Percentiles rank a stretch among this genome's conserved stretches.
phyloP scores from a whole-genome alignment of 768 basidiomycete genomes.

The Leccinum disarticulatum region DNA sequence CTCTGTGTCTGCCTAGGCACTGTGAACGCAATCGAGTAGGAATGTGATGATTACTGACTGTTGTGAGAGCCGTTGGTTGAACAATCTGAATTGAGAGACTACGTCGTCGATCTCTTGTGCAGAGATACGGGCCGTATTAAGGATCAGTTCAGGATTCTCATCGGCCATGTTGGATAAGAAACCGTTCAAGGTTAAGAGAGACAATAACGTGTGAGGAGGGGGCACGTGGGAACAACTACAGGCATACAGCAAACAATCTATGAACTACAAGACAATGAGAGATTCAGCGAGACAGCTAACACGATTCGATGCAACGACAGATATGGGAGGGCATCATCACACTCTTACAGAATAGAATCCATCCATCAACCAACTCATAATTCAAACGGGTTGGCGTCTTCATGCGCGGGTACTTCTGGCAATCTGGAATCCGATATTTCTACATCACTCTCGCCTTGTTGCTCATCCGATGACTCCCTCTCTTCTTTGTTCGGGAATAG shows the following conservation, averaged over 20 bases:
- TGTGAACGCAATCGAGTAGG: constrained; percentile 8
- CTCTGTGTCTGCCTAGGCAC: constrained; percentile 34
- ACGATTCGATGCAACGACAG: constrained; percentile 24
- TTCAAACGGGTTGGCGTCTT: constrained; percentile 75
- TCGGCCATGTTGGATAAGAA: constrained; percentile 20
- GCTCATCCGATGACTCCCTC: constrained; percentile 35
- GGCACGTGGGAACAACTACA: constrained; percentile 30
- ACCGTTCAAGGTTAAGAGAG: background rate
- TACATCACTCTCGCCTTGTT: constrained; percentile 39
- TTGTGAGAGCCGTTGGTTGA: constrained; percentile 25
- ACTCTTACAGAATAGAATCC: constrained; percentile 28
- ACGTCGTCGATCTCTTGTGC: constrained; percentile 33
- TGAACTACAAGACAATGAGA: constrained; percentile 24
- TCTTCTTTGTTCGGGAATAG: constrained; percentile 50
- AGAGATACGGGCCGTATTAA: constrained; percentile 9
- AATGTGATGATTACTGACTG: constrained; percentile 20
- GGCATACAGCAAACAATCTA: constrained; percentile 26
- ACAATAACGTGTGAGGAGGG: constrained; percentile 1
- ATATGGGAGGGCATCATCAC: constrained; percentile 21
- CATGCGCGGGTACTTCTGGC: constrained; percentile 36
- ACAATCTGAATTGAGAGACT: constrained; percentile 31
- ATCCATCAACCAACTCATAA: constrained; percentile 4
- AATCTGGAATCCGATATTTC: constrained; percentile 35
- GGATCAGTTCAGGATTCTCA: constrained; percentile 12
- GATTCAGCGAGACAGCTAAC: constrained; percentile 32